Evolutionary conservation across 306 rosid genomes (phyloP).

Genomic region (Coriaria nepalensis): DNA sequence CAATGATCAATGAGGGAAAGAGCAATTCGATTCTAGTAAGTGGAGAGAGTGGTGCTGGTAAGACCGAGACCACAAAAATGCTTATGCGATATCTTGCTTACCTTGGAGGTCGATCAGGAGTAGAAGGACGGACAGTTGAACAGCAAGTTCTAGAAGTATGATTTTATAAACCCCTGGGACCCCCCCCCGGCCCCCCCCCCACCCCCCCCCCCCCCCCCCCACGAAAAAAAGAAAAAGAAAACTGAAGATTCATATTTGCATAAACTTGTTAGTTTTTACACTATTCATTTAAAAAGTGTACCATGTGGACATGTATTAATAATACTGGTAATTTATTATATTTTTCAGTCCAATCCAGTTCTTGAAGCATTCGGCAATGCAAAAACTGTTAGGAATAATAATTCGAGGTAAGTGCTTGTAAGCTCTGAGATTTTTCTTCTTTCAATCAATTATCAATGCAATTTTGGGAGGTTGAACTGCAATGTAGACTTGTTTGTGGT

Average conservation of each 20-base stretch:
- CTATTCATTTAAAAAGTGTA: no score
- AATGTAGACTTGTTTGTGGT: no score
- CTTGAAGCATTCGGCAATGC: constrained; percentile 99
- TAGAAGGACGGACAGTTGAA: constrained; percentile 98
- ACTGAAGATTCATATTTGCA: no score
- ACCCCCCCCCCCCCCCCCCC: no score
- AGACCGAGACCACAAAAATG: constrained; percentile 99
- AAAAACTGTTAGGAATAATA: constrained; percentile 93
- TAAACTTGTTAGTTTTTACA: no score
- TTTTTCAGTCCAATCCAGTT: constrained; percentile 91
- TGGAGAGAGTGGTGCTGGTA: constrained; percentile 99
- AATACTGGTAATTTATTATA: constrained; percentile 3
- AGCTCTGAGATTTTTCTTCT: constrained; percentile 4
- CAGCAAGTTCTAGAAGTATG: constrained; percentile 98
- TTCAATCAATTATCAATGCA: no score
- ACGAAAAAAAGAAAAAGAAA: no score
- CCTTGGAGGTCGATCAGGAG: constrained; percentile 99
- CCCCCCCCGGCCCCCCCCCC: no score
- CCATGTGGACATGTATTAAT: no score
- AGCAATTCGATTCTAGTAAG: constrained; percentile 98
- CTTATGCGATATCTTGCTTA: constrained; percentile 97
- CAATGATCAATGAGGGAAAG: constrained; percentile 96
- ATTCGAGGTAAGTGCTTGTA: constrained; percentile 71
- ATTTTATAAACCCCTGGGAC: neutral
- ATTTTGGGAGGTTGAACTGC: no score